Evolutionary conservation across 768 basidiomycete genomes (phyloP).

Genomic region (Suillus subluteus): DNA sequence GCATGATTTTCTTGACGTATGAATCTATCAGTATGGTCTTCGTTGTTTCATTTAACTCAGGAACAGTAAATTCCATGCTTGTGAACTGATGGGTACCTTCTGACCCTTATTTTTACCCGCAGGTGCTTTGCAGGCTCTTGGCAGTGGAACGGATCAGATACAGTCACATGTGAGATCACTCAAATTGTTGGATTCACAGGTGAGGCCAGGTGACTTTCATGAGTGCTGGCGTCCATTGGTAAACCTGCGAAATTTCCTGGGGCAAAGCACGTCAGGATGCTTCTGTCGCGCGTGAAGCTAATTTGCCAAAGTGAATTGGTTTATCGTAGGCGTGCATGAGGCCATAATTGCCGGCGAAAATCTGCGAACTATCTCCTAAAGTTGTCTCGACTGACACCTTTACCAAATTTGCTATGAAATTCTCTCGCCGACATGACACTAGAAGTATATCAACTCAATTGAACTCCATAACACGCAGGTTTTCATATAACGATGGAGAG

Average conservation of each 20-base stretch:
- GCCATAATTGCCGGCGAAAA: not conserved
- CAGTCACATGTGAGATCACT: constrained; percentile 2
- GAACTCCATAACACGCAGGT: constrained; percentile 1
- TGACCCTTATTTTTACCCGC: not conserved
- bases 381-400: not conserved
- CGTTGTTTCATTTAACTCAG: not conserved
- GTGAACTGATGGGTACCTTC: not conserved
- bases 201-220: constrained; percentile 14
- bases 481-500: constrained; percentile 3
- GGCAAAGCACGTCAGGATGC: not conserved
- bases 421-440: not conserved
- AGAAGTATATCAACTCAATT: constrained; percentile 4
- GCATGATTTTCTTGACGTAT: constrained; percentile 6
- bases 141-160: not conserved
- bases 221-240: not conserved
- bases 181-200: constrained; percentile 1
- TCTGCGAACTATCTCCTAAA: not conserved
- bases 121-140: not conserved
- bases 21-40: not conserved
- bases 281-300: not conserved
- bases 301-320: not conserved
- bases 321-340: not conserved
- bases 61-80: not conserved
- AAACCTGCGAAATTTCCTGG: not conserved
- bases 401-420: constrained; percentile 1